Base-by-base conservation (phyloP, 129 eudicot genomes). In the Chrysanthemum lavandulifolium region DNA sequence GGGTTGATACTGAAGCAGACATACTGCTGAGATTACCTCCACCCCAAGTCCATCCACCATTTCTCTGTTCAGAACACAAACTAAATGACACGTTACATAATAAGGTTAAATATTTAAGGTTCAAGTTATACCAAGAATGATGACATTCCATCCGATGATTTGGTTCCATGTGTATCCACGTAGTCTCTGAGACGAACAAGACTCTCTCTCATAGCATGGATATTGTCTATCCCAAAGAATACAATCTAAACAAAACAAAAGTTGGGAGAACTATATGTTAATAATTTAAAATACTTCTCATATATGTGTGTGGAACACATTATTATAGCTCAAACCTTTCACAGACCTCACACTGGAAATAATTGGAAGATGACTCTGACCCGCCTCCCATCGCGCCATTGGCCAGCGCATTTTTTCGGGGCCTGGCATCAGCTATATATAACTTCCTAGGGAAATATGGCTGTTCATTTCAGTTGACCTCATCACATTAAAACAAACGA, bases 371-470 rank as follows among this genome's bases (percentile, higher is more conserved):
- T 36, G 99, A 95, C 84, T 95, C 99, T 61, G 99, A 95, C 56
- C 97, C 99, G 53, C 99, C 99, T 52, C 99, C 99, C 97, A 95
- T 90, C 15, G 99, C 99, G 21, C 99, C 96, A 81, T 95, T 95
- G 65, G 99, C 97, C 56, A 95, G 72, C 52, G 99, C 99, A 86
- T 95, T 95, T 86, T 95, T 95, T 65, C 98, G 76, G 2, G 99
- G 99, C 77, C 99, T 88, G 78, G 99, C 99, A 88, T 95, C 99
- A 77, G 94, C 96, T 40, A 95, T 95, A 71, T 89, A 95, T 71
- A 95, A 84, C 87, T 95, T 95, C 96, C 99, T 90, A 84, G 23
- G 56, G 66, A 63, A 25, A 52, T 54, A 74, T 74, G 10, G 65
- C 9, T 40, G 64, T 40, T 45, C 65, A 71, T 55, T 55, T 67